Conservation (phyloP, 352 stramenopile species). For the Pythium insidiosum region DNA sequence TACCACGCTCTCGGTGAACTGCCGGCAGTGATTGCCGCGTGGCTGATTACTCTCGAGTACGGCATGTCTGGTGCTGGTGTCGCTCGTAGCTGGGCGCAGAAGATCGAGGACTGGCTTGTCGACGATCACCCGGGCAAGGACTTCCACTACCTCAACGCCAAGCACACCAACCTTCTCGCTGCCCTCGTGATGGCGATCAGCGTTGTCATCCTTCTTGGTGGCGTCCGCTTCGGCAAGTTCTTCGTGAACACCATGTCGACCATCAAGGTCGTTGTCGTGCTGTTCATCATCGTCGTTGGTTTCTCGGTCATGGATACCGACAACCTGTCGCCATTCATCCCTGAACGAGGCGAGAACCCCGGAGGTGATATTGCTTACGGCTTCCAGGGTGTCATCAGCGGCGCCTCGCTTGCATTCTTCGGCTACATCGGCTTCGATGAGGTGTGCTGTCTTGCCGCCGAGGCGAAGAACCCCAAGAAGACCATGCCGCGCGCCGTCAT, state of each 20-base stretch:
- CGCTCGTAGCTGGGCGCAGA: slow-evolving; percentile 88
- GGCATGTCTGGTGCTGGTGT: slow-evolving; percentile 85
- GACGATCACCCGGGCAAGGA: slow-evolving; percentile 28
- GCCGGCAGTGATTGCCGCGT: slow-evolving; percentile 83
- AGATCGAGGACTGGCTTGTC: slow-evolving; percentile 68
- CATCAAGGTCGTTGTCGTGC: slow-evolving; percentile 79
- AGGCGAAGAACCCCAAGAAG: slow-evolving; percentile 66
- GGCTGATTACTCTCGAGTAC: slow-evolving; percentile 91
- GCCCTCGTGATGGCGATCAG: slow-evolving; percentile 65
- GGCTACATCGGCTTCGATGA: slow-evolving; percentile 95
- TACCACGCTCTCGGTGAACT: slow-evolving; percentile 92
- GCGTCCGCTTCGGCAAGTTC: slow-evolving; percentile 85
- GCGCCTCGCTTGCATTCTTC: slow-evolving; percentile 88
- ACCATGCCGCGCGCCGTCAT: slow-evolving; percentile 82
- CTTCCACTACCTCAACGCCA: slow-evolving; percentile 50
- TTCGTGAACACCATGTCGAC: slow-evolving; percentile 85
- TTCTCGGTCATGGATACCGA: slow-evolving; percentile 70
- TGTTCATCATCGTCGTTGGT: slow-evolving; percentile 89
- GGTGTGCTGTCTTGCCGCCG: slow-evolving; percentile 85
- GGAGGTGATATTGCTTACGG: slow-evolving; percentile 35
- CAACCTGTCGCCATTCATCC: slow-evolving; percentile 85
- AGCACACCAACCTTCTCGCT: slow-evolving; percentile 50
- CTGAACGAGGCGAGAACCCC: slow-evolving; percentile 17
- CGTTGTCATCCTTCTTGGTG: slow-evolving; percentile 68
- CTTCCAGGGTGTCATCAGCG: slow-evolving; percentile 57